phyloP scores from a whole-genome alignment of 305 asterid genomes.

The Solanum hybrid region DNA sequence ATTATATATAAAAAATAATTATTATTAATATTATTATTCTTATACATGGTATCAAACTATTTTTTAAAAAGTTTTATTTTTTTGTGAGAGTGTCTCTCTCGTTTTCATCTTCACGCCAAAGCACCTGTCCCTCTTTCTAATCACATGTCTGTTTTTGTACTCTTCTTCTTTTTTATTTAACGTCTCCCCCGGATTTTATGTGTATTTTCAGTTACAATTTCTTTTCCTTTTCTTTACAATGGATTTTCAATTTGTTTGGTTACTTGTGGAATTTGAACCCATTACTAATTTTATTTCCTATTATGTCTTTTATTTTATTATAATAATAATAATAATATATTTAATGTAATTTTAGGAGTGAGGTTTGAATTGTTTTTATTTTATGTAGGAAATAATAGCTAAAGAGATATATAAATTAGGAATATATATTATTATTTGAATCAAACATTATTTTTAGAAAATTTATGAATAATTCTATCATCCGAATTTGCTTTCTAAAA shows the following conservation, averaged over 20 bases:
- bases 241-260: not conserved
- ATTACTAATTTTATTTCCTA: not conserved
- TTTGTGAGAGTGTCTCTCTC: constrained; percentile 14
- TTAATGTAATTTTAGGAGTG: not conserved
- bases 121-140: constrained; percentile 39
- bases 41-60: not conserved
- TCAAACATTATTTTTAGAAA: not conserved
- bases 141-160: constrained; percentile 19
- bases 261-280: not conserved
- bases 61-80: no score
- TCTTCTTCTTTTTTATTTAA: not conserved
- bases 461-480: no score
- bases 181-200: not conserved
- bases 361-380: not conserved
- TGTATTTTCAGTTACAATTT: not conserved
- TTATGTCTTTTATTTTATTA: not conserved
- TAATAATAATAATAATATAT: not conserved
- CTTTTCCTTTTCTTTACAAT: not conserved
- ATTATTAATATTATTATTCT: not conserved
- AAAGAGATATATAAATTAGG: not conserved
- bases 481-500: not conserved
- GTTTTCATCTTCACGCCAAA: constrained; percentile 44
- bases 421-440: not conserved
- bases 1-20: no score
- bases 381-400: not conserved